Evolutionary conservation across 1,139 yeast species (phyloP), one percentile per base, ranked within the genome.

Genomic region (Pichia sp.): DNA sequence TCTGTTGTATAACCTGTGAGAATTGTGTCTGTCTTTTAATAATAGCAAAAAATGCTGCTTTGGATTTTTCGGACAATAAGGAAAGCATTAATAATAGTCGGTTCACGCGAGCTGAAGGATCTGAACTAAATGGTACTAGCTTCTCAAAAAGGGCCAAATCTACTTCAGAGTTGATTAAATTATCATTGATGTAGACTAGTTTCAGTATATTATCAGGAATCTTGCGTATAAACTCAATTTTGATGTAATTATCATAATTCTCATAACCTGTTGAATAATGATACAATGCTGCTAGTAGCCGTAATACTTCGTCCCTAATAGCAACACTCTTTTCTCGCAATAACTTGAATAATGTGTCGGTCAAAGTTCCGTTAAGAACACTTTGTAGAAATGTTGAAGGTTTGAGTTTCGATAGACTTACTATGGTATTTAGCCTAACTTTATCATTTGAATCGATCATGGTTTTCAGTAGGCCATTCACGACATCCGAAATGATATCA

Each of bases 151-250:
- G 64, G 1, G 79, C 73, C 3, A 72, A 60, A 66, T 90, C 97
- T 15, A 89, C 87, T 26, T 79, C 72, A n/a, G 84, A 78, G 55
- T 85, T 88, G 52, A 90, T 84, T 19, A 75, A 75, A 54, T 73
- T 77, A 63, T 88, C 92, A 66, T 90, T 89, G 59, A 90, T 86
- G 65, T 88, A 90, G 47, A 87, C 76, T 53, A 90, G 76, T 19
- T 84, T 81, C 54, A 90, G 71, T 0, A 90, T 70, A 42, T 78
- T 78, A 52, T 83, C 81, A 1, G 97, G 97, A 29, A 90, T 82
- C 61, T 79, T 77, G 4, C 73, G 71, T 23, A 82, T 72, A 16
- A 82, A 64, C 13, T 74, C 74, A 13, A 19, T n/a, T 4, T 46
- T 30, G 2, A 10, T 13, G 3, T 31, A n/a, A 53, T 71, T 71